Evolutionary conservation across 1,284 basidiomycete species (phyloP).

Genomic region (Ceratobasidium sp.): DNA sequence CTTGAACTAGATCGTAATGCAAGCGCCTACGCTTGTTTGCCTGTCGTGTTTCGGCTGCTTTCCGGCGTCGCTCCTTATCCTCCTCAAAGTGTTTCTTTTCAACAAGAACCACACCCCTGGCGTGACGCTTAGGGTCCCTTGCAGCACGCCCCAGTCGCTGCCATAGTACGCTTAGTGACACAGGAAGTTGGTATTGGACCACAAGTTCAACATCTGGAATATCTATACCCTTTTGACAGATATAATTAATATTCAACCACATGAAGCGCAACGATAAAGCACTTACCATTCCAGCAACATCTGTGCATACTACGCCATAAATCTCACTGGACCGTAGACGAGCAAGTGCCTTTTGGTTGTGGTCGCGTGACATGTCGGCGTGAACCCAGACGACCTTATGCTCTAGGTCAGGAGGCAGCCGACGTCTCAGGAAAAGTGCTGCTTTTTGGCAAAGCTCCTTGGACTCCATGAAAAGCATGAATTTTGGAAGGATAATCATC

Average conservation of each 20-base stretch:
- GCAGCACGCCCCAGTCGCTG: neutral
- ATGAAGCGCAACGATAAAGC: neutral
- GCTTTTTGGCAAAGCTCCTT: neutral
- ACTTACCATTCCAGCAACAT: conserved; percentile 27
- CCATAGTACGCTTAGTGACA: neutral
- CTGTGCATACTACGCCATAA: conserved; percentile 29
- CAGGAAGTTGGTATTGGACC: conserved; percentile 14
- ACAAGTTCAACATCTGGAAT: conserved; percentile 11
- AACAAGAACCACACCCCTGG: neutral
- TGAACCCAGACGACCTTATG: conserved; percentile 21
- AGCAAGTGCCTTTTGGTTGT: neutral
- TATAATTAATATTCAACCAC: neutral
- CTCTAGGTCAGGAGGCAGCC: conserved; percentile 5
- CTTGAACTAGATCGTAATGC: neutral
- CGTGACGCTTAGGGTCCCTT: neutral
- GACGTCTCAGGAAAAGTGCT: neutral
- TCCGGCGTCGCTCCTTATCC: neutral
- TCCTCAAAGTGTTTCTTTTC: conserved; percentile 2
- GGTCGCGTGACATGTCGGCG: conserved; percentile 19
- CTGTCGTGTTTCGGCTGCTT: neutral
- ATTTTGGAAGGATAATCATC: neutral
- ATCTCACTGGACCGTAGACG: neutral
- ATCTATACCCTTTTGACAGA: conserved; percentile 22
- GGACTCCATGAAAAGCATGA: conserved; percentile 16
- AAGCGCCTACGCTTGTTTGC: neutral